Evolutionary conservation across 768 basidiomycete species (phyloP), one percentile per base, ranked within the genome.

Genomic region (Daedalea quercina): DNA sequence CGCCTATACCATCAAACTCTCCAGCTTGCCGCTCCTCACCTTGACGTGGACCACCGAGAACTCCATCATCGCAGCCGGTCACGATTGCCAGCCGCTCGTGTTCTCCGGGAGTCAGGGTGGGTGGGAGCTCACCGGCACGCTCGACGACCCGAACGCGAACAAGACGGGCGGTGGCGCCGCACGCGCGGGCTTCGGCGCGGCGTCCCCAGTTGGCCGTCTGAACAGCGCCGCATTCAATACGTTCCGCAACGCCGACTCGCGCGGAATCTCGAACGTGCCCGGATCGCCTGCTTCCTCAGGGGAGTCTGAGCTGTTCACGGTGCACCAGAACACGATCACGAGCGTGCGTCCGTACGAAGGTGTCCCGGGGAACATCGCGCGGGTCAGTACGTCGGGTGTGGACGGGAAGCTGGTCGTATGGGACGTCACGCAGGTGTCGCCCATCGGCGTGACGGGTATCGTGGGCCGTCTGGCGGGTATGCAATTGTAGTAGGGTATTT

Each of bases 291-390:
- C 63, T 9, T 70, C 71, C 0, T 68, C 69, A 3, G 65, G 68
- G 3, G 84, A 87, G 62, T 90, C 88, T 2, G 90, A 94, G 65
- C 70, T 95, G 48, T 72, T 79, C 63, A 98, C 96, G 13, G 79
- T 96, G 47, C 96, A 98, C 66, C 96, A 98, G 77, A 99, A 99
- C 73, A 96, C 94, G 34, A 96, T 99, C 70, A 97, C 93, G n/a
- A 85, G 77, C 59, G 76, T 98, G 37, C 74, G 93, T 52, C 73
- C 89, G 24, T 96, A 89, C 63, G 85, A 85, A 56, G 73, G 71
- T 1, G 58, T 62, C 2, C 76, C 74, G 12, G 84, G 81, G 0
- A 70, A 72, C 1, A 85, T 97, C 3, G 74, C 70, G 44, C 80
- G 80, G 62, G 86, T 99, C 55, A 93, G 89, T 67, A 96, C 94